Conservation (phyloP, 495 filamentous ascomycete species). For the Hypomontagnella submonticulosa region DNA sequence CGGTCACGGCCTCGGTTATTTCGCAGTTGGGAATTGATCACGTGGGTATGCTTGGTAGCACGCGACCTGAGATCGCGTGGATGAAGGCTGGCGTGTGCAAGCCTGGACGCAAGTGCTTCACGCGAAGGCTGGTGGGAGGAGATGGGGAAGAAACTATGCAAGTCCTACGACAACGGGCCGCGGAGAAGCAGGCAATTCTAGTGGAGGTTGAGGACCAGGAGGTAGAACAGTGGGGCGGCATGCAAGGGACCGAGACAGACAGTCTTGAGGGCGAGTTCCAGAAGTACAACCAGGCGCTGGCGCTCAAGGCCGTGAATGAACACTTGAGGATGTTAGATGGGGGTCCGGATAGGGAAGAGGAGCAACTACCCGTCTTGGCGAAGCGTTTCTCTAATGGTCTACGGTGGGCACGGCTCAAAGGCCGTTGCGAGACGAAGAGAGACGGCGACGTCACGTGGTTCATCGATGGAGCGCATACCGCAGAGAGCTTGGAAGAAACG, state of each 20-base stretch:
- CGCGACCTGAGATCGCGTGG: conserved; percentile 63
- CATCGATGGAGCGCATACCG: conserved; percentile 91
- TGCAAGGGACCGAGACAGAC: conserved; percentile 30
- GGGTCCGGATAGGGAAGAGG: background rate
- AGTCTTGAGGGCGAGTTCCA: conserved; percentile 56
- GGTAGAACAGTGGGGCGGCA: conserved; percentile 53
- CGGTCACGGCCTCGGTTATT: conserved; percentile 54
- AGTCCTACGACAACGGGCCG: conserved; percentile 53
- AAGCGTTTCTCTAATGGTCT: conserved; percentile 73
- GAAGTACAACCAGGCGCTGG: conserved; percentile 59
- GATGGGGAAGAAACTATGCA: conserved; percentile 46
- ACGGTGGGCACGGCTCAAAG: conserved; percentile 70
- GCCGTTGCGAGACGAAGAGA: conserved; percentile 76
- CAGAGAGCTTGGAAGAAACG: conserved; percentile 77
- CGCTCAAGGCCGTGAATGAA: conserved; percentile 53
- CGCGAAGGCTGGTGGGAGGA: conserved; percentile 40
- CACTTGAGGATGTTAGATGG: conserved; percentile 47
- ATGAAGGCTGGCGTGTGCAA: conserved; percentile 64
- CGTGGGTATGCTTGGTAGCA: conserved; percentile 59
- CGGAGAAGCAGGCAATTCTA: conserved; percentile 50
- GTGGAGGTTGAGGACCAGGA: conserved; percentile 50
- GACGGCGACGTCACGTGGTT: conserved; percentile 75
- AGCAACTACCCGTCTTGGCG: conserved; percentile 41
- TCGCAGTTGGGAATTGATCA: conserved; percentile 64
- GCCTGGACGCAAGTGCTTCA: conserved; percentile 52